Percentiles rank a stretch among this genome's conserved stretches.
Conservation (phyloP, 768 basidiomycete species). For the Galerina marginata region DNA sequence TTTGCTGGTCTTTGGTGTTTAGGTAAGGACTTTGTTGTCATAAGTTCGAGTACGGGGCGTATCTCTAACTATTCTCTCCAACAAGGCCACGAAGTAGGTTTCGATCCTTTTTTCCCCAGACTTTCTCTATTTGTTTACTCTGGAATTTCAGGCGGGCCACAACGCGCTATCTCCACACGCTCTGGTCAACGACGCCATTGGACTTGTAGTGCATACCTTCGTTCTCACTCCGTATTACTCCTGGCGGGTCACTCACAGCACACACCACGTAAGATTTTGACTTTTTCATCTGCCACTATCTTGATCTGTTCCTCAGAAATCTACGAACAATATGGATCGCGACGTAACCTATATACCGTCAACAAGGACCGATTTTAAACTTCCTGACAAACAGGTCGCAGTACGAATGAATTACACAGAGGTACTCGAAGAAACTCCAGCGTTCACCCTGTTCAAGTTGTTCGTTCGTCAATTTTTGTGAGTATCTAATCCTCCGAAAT, state of each 20-base stretch:
- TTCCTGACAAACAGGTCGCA: constrained; percentile 48
- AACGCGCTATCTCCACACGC: constrained; percentile 48
- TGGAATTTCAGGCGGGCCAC: constrained; percentile 48
- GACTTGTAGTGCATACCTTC: constrained; percentile 48
- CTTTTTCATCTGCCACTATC: neutral
- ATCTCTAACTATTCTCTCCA: neutral
- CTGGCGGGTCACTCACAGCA: constrained; percentile 71
- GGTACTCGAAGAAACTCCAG: constrained; percentile 55
- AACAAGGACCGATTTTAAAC: constrained; percentile 44
- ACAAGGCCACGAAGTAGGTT: constrained; percentile 49
- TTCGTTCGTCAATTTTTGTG: constrained; percentile 56
- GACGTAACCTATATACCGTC: constrained; percentile 76
- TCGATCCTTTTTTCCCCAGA: neutral
- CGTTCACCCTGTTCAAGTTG: constrained; percentile 54
- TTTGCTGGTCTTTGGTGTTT: constrained; percentile 52
- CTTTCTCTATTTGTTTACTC: neutral
- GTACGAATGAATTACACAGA: constrained; percentile 49
- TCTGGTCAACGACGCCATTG: constrained; percentile 43
- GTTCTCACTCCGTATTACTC: constrained; percentile 65
- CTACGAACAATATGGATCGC: constrained; percentile 60
- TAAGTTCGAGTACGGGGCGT: neutral
- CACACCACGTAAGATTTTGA: constrained; percentile 57
- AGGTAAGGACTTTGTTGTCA: constrained; percentile 32
- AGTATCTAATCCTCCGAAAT: constrained; percentile 18
- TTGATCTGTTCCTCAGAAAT: constrained; percentile 36